Evolutionary conservation across 768 basidiomycete genomes (phyloP), one percentile per base, ranked within the genome.

Genomic region (Phaeotremella fagi): DNA sequence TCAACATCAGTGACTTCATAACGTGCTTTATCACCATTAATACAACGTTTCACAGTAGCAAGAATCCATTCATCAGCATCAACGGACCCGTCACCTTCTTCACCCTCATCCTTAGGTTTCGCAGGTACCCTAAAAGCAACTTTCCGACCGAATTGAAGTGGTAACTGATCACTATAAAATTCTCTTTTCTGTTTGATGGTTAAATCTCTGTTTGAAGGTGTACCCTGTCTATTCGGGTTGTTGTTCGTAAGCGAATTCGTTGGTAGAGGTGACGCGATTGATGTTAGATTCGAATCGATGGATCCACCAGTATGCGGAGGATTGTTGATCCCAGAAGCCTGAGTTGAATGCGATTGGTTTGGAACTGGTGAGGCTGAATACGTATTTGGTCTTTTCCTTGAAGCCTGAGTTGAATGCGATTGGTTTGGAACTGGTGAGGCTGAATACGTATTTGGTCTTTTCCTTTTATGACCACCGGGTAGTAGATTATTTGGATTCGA

Each of bases 1-100:
- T 78, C 77, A 16, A 69, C 71, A 61, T 78, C 77, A 24, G 69
- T 55, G 1, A 78, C 76, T 7, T 68, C 68, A 51, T 78, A 78
- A 41, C 75, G 71, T 61, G 66, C 73, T 70, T 69, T 73, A 53
- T 77, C 77, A 23, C 58, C 59, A 2, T 55, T 48, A 18, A 75
- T 60, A 55, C 63, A 72, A 23, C 45, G 50, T 25, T 71, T 58
- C 24, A 78, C 59, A n/a, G 61, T 60, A 1, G 76, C 76, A 47
- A 77, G 52, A 45, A 78, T 78, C 74, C 75, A 78, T 0, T 51
- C 59, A 1, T 25, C 52, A 3, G 33, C 48, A 38, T 45, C 43
- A 12, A 18, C 16, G 20, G 25, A 52, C 6, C 35, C 35, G 24
- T 20, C n/a, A n/a, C 36, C 47, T 33, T 41, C 53, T 29, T 28